These are phyloP conservation scores for Ustilaginoidea virens DNA, from an alignment of 2,329 filamentous ascomycete genomes.

Conservation along the genomic window DNA sequence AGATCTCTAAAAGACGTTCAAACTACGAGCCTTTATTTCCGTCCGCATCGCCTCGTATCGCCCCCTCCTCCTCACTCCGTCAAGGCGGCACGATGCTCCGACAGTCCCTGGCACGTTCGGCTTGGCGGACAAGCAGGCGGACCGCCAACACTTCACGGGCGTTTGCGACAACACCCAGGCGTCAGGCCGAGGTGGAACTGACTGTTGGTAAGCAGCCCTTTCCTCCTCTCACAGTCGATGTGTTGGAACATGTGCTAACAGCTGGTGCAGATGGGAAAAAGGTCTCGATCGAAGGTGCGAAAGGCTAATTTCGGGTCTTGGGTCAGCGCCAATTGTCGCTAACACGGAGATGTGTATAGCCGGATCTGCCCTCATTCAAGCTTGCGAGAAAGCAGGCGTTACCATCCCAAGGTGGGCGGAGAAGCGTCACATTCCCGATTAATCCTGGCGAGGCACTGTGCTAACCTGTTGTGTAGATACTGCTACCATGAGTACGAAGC, in stretches of 20 bases:
- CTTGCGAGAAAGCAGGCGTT: conserved; percentile 91
- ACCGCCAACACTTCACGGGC: conserved; percentile 50
- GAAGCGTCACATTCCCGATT: not conserved
- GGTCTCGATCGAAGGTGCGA: conserved; percentile 85
- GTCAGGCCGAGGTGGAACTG: conserved; percentile 87
- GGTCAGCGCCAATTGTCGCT: conserved; percentile 13
- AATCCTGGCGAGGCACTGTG: not conserved
- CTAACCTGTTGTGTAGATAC: conserved; percentile 46
- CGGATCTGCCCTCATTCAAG: conserved; percentile 93
- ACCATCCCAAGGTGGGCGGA: conserved; percentile 62
- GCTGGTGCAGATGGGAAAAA: conserved; percentile 72
- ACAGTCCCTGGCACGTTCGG: conserved; percentile 52
- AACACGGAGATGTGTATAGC: conserved; percentile 38
- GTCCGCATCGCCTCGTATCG: conserved; percentile 15
- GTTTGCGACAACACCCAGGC: conserved; percentile 66
- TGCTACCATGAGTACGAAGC: conserved; percentile 86
- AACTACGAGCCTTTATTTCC: conserved; percentile 23
- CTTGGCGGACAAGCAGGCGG: conserved; percentile 48
- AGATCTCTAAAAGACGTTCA: conserved; percentile 23
- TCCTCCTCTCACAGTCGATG: conserved; percentile 3
- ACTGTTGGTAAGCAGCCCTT: conserved; percentile 55
- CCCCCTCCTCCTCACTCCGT: conserved; percentile 26
- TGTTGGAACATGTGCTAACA: conserved; percentile 15
- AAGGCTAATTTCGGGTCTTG: conserved; percentile 7
- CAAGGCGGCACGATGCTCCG: conserved; percentile 53